Percentiles rank a stretch among this genome's conserved stretches.
These are phyloP conservation scores for Pelagophyceae sp. DNA, from an alignment of 352 stramenopile genomes.

Conservation along the genomic window DNA sequence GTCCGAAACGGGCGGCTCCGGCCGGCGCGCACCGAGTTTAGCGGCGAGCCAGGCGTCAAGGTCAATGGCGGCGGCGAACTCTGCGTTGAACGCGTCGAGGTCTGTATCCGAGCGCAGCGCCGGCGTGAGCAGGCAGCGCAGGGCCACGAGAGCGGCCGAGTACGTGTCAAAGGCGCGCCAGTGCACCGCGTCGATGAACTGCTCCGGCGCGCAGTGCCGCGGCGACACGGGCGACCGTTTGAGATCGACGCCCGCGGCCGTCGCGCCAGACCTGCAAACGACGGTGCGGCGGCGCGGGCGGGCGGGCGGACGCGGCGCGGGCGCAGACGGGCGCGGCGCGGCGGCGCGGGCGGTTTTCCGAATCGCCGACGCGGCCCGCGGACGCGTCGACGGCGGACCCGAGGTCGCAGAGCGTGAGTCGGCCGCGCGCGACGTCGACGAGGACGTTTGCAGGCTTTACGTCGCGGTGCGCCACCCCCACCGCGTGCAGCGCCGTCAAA, in stretches of 20 bases:
- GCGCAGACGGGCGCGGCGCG: too few relatives aligned
- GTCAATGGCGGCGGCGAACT: neutral
- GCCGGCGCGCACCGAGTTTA: too few relatives aligned
- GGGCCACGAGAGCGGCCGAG: neutral
- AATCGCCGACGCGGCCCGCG: too few relatives aligned
- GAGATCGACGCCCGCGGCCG: neutral
- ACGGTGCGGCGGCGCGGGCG: too few relatives aligned
- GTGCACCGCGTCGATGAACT: neutral
- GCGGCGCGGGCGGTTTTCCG: too few relatives aligned
- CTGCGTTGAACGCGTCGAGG: constrained; percentile 9
- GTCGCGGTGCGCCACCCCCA: neutral
- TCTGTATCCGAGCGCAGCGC: neutral
- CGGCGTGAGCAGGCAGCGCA: neutral
- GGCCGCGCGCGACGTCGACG: neutral
- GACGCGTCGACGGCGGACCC: neutral
- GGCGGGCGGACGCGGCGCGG: too few relatives aligned
- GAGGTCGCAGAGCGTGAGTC: neutral
- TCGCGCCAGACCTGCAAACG: too few relatives aligned
- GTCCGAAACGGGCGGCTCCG: too few relatives aligned
- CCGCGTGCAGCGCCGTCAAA: neutral
- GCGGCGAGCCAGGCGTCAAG: neutral
- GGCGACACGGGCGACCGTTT: neutral
- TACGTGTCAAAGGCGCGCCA: constrained; percentile 2
- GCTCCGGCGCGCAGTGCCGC: neutral
- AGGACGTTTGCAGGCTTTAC: constrained; percentile 15